Conservation (phyloP, 495 filamentous ascomycete species). For the Talaromyces adpressus region DNA sequence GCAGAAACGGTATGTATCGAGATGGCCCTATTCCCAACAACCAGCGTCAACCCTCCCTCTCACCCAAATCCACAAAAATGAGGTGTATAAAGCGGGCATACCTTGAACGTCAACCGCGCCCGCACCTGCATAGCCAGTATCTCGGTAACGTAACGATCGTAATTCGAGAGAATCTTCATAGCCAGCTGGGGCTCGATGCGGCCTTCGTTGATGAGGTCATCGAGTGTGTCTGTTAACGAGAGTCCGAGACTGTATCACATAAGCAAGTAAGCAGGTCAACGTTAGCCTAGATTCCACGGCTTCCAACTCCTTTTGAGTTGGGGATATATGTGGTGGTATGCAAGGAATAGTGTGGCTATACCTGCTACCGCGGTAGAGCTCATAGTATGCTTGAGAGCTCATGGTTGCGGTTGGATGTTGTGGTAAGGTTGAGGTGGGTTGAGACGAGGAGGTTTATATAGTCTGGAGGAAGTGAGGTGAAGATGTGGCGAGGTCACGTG, state of each 20-base stretch:
- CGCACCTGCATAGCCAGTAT: constrained; percentile 87
- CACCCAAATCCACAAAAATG: background rate
- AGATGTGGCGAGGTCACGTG: constrained; percentile 2
- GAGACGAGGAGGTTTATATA: constrained; percentile 2
- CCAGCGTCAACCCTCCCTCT: too few relatives aligned
- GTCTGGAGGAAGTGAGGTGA: background rate
- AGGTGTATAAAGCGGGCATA: constrained; percentile 29
- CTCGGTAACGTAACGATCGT: constrained; percentile 83
- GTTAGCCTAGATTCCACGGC: background rate
- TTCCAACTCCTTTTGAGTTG: background rate
- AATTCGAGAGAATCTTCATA: constrained; percentile 93
- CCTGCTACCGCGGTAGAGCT: constrained; percentile 97
- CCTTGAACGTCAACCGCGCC: constrained; percentile 90
- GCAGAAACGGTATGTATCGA: constrained; percentile 99
- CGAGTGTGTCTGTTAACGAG: constrained; percentile 90
- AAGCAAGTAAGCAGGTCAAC: background rate
- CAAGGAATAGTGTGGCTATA: constrained; percentile 33
- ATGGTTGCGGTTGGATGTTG: constrained; percentile 16
- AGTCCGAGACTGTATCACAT: constrained; percentile 66
- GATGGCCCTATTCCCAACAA: constrained; percentile 61
- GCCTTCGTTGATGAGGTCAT: constrained; percentile 86
- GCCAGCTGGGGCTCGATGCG: constrained; percentile 96
- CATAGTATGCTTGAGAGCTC: constrained; percentile 60
- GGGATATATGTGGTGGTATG: constrained; percentile 1
- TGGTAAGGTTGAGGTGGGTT: constrained; percentile 8